Evolutionary conservation across 345 rosid genomes (phyloP), one percentile per base, ranked within the genome.

Genomic region (Camelina neglecta): DNA sequence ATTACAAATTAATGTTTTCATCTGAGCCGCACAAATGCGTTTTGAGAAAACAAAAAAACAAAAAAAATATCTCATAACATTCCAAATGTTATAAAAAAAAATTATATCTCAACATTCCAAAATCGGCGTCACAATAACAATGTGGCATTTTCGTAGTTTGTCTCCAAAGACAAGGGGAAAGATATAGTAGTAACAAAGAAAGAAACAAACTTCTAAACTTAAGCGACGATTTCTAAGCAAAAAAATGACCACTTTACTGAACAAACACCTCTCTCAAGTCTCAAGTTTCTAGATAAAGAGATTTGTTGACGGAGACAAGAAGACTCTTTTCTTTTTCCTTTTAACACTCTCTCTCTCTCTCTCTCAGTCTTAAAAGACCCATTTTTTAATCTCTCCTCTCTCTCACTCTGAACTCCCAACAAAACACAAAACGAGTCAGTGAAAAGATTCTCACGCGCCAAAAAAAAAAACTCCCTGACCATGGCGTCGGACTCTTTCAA

Each of bases 401-500:
- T 65, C 23, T 36, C 56, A 63, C 51, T 73, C 12, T 3, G 4
- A n/a, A 31, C 44, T 55, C 50, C 31, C 31, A 13, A 45, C 0
- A 59, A 31, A 15, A 73, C 33, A 20, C 7, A 48, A 33, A 33
- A 59, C 11, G 39, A 68, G 29, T 9, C 56, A 20, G 18, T 11
- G 11, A 67, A 12, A 23, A 35, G 21, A 47, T n/a, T 54, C 8
- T 39, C 73, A 65, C 68, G 64, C 62, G 56, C 72, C 76, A 12
- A 38, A 29, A 29, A 38, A 29, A 29, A 38, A 18, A 18, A 12
- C 8, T 15, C 21, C 67, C 7, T 38, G 60, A 20, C 45, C 21
- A 91, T 91, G 97, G 86, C 90, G 20, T 71, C 76, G 53, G 90
- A 87, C 59, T 74, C 83, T 56, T 41, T 82, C 7, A 93, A 91